These are phyloP conservation scores for Cardiospermum halicacabum DNA, from an alignment of 345 rosid species.

Conservation along the genomic window DNA sequence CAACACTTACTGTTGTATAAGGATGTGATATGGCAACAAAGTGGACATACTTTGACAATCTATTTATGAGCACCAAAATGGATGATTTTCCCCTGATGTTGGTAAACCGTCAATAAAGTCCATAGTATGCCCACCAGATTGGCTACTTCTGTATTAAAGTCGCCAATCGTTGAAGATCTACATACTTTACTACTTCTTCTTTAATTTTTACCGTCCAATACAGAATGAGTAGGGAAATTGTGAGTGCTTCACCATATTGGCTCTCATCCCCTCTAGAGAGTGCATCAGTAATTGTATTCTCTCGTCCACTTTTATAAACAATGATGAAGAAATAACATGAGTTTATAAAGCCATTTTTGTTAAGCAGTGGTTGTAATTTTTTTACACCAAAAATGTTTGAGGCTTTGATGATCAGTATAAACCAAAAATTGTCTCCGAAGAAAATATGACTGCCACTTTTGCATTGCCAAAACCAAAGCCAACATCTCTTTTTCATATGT, in stretches of 20 bases:
- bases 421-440: neutral
- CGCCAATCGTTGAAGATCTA: neutral
- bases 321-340: neutral
- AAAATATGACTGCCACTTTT: no score
- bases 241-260: neutral
- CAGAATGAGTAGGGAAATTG: neutral
- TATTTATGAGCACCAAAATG: no score
- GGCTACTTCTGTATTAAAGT: no score
- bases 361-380: neutral
- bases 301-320: neutral
- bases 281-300: neutral
- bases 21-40: no score
- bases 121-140: no score
- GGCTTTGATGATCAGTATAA: no score
- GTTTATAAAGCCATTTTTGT: neutral
- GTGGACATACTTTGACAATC: no score
- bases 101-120: no score
- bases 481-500: neutral
- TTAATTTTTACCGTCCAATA: neutral
- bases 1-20: no score
- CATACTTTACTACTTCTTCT: neutral
- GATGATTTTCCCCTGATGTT: no score
- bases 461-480: no score
- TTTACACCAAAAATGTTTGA: neutral
- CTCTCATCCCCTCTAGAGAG: neutral